A percentile compares a stretch with the other conserved stretches of the same genome.
These are phyloP conservation scores for Beauveria sp. DNA, from an alignment of 2,329 filamentous ascomycete species.

Conservation along the genomic window DNA sequence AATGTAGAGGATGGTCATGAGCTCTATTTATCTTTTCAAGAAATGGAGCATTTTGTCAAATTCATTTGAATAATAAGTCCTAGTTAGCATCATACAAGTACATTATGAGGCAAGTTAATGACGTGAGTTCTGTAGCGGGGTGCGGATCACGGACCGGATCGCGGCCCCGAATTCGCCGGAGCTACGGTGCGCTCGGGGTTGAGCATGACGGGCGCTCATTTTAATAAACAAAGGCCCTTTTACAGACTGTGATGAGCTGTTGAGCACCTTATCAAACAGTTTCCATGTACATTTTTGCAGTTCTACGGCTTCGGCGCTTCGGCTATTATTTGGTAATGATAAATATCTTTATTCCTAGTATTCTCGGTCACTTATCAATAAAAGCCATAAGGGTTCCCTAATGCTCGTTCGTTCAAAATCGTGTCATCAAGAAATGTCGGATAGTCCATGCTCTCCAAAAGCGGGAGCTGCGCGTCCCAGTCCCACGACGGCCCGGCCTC, in stretches of 20 bases:
- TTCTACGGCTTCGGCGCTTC: neutral
- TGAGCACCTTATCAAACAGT: neutral
- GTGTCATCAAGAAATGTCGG: conserved; percentile 9
- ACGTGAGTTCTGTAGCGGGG: neutral
- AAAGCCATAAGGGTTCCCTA: neutral
- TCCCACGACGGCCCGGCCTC: neutral
- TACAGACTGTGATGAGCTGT: neutral
- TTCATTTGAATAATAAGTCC: neutral
- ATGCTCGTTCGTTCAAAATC: neutral
- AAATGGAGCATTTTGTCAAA: too few relatives aligned
- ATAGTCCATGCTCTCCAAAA: conserved; percentile 10
- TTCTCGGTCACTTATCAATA: neutral
- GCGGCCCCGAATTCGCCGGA: neutral
- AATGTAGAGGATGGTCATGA: neutral
- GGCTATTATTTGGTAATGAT: neutral
- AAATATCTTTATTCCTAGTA: neutral
- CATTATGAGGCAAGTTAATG: neutral
- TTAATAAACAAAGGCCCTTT: neutral
- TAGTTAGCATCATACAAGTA: neutral
- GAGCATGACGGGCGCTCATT: neutral
- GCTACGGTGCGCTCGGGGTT: neutral
- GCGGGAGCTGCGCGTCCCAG: conserved; percentile 5
- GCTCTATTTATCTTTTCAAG: neutral
- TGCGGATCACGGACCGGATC: neutral
- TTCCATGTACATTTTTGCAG: neutral